Base-by-base conservation (phyloP, 176 grass and related monocot species). In the Paspalum notatum region DNA sequence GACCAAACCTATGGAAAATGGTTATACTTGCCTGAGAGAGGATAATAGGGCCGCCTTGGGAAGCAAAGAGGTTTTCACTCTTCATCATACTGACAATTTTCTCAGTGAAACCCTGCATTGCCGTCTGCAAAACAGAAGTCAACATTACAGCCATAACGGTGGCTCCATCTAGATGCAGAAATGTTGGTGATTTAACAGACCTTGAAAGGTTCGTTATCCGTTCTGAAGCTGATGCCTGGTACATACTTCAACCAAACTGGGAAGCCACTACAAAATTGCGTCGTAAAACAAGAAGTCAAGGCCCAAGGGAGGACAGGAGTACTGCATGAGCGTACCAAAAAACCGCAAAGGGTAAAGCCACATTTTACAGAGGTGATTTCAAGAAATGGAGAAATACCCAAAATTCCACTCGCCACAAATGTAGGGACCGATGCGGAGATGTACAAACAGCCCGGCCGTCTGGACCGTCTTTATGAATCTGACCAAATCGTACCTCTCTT, bases 381-480 rank as follows among this genome's bases (percentile, higher is more conserved):
- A 89, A 42, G 45, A 81, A 16, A 32, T 16, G 76, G 76, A 32
- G 71, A 53, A 64, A 71, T 91, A 99, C 97, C 96, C 97, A 26
- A 99, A 99, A 86, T 99, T 99, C 97, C 97, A 99, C 83, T 99
- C 97, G 82, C 92, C 97, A 12, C 97, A 99, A 53, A 99, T 87
- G 82, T 99, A 99, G 54, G 97, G 97, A 52, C 97, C 97, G 73
- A 99, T 90, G 74, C 97, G 92, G 46, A 99, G 92, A 79, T 99
- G 97, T 15, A 99, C 97, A 88, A 91, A 95, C 63, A 99, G 24
- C 55, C 93, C 97, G 58, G 85, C 82, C 55, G 93, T 96, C 42
- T 99, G 93, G 71, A 84, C 89, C 54, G 91, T 99, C 82, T 96
- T 96, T 55, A 99, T 68, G 80, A 99, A 99, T 79, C 89, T 99